Evolutionary conservation across 2,329 filamentous ascomycete genomes (phyloP).

Genomic region (Fusarium brevicatenulatum): DNA sequence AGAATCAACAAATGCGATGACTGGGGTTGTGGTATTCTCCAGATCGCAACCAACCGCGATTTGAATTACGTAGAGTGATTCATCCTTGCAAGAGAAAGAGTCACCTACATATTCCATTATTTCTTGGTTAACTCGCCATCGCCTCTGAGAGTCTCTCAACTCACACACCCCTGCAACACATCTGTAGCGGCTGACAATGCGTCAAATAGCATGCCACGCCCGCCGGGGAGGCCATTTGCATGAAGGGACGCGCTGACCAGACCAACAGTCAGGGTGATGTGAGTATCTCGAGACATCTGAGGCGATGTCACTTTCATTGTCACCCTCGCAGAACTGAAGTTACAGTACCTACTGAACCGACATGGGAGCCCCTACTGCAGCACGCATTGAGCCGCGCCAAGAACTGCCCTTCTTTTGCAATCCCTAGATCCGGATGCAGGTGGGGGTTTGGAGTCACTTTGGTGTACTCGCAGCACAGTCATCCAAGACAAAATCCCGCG

Average conservation of each 20-base stretch:
- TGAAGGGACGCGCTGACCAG: slow-evolving; percentile 29
- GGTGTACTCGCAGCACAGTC: slow-evolving; percentile 4
- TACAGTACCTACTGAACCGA: background rate
- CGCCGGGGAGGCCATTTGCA: slow-evolving; percentile 18
- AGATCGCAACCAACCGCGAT: background rate
- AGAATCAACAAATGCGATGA: slow-evolving; percentile 12
- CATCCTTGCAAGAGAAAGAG: slow-evolving; percentile 2
- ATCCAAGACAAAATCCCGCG: background rate
- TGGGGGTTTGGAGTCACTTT: slow-evolving; percentile 24
- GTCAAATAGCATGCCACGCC: slow-evolving; percentile 23
- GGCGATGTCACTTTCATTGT: background rate
- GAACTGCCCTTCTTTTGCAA: slow-evolving; percentile 20
- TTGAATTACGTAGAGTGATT: slow-evolving; percentile 3
- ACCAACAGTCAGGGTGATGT: slow-evolving; percentile 32
- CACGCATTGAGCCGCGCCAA: slow-evolving; percentile 33
- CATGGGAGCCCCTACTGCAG: slow-evolving; percentile 13
- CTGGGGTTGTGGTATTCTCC: slow-evolving; percentile 13
- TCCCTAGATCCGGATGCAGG: slow-evolving; percentile 37
- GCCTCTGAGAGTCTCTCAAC: slow-evolving; percentile 4
- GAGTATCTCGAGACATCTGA: slow-evolving; percentile 20
- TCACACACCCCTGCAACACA: slow-evolving; percentile 22
- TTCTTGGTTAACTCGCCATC: slow-evolving; percentile 2
- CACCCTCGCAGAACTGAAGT: background rate
- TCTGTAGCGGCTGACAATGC: slow-evolving; percentile 36
- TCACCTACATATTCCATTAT: background rate